A percentile compares a stretch with the other conserved stretches of the same genome.
Conservation (phyloP, 805 yeast species). For the Teunomyces lycoperdinae region DNA sequence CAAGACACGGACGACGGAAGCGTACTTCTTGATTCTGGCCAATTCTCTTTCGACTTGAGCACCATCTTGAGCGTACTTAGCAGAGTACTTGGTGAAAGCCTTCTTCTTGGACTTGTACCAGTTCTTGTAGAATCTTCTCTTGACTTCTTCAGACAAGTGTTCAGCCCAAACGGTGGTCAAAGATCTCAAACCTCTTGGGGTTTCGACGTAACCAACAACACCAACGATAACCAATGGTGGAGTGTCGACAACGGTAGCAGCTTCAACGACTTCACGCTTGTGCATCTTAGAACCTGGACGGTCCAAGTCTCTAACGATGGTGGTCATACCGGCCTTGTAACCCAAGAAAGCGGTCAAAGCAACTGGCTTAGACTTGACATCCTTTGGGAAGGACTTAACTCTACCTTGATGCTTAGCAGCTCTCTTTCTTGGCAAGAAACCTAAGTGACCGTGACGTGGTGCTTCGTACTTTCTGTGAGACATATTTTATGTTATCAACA, state of each 20-base stretch:
- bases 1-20: conserved; percentile 96
- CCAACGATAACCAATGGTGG: conserved; percentile 99
- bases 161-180: conserved; percentile 99
- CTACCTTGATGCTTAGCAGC: conserved; percentile 97
- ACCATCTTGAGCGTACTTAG: conserved; percentile 92
- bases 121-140: conserved; percentile 99
- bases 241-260: conserved; percentile 98
- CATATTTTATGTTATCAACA: conserved; percentile 49
- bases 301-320: conserved; percentile 99
- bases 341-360: conserved; percentile 99
- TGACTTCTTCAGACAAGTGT: conserved; percentile 98
- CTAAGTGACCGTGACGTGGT: conserved; percentile 99
- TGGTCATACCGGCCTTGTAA: conserved; percentile 99
- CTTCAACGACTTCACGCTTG: conserved; percentile 99
- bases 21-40: conserved; percentile 98
- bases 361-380: conserved; percentile 95
- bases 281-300: conserved; percentile 99
- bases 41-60: conserved; percentile 90
- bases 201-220: conserved; percentile 99
- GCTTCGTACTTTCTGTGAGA: conserved; percentile 99
- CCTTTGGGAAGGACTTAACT: conserved; percentile 99
- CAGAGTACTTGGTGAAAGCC: conserved; percentile 99
- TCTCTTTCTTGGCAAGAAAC: conserved; percentile 99
- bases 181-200: conserved; percentile 99
- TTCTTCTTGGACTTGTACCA: conserved; percentile 99